These are phyloP conservation scores for Colletotrichum sojae DNA, from an alignment of 2,329 filamentous ascomycete genomes.

Conservation along the genomic window DNA sequence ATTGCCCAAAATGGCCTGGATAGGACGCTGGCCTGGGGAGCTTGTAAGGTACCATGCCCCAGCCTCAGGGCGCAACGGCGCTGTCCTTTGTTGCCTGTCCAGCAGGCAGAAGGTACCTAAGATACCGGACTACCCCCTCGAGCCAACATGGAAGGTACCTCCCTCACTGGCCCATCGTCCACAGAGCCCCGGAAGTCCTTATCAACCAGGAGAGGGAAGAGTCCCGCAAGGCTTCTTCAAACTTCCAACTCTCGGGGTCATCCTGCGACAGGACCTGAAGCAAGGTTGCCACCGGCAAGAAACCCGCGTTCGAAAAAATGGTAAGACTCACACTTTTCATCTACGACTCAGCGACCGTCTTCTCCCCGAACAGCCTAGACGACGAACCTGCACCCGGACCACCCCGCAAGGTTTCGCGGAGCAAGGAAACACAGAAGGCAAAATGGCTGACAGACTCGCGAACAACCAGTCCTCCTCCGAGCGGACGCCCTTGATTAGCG, in stretches of 20 bases:
- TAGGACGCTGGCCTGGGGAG: neutral
- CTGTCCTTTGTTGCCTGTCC: neutral
- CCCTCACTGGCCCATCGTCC: too few species aligned
- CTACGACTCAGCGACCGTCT: neutral
- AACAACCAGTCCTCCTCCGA: constrained; percentile 61
- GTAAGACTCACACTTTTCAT: constrained; percentile 5
- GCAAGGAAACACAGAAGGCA: neutral
- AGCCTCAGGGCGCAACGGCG: neutral
- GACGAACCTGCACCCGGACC: neutral
- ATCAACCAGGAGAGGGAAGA: constrained; percentile 9
- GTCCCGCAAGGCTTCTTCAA: constrained; percentile 10
- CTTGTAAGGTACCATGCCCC: neutral
- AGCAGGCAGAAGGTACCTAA: neutral
- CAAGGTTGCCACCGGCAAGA: constrained; percentile 3
- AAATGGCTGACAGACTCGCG: constrained; percentile 30
- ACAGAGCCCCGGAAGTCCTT: neutral
- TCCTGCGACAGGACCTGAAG: constrained; percentile 27
- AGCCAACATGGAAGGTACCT: too few species aligned
- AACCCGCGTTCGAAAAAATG: constrained; percentile 10
- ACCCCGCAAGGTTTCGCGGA: neutral
- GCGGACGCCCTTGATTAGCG: constrained; percentile 59
- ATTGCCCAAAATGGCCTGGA: constrained; percentile 17
- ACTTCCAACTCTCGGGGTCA: neutral
- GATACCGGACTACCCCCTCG: neutral
- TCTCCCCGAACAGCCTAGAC: neutral